phyloP scores from a whole-genome alignment of 768 basidiomycete species.

The Psilocybe tampanensis region DNA sequence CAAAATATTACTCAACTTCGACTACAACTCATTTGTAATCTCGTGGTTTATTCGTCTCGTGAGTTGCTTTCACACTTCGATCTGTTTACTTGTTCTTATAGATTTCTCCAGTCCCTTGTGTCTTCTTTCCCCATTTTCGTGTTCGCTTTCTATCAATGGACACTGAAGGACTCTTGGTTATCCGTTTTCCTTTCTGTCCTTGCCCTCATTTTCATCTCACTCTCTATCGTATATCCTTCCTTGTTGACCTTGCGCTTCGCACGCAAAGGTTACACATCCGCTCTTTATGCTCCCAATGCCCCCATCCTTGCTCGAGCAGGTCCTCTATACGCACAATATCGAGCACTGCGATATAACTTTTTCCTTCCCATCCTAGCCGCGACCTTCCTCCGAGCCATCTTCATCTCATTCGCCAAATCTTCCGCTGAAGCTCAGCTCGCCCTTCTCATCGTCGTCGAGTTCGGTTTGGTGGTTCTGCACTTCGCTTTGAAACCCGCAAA shows the following conservation, averaged over 20 bases:
- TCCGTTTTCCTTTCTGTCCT: conserved; percentile 79
- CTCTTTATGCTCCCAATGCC: conserved; percentile 32
- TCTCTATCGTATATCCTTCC: conserved; percentile 50
- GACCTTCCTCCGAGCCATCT: conserved; percentile 66
- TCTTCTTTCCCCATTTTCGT: conserved; percentile 69
- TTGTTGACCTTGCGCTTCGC: conserved; percentile 52
- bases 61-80: conserved; percentile 27
- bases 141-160: conserved; percentile 91
- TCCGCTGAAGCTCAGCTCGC: conserved; percentile 73
- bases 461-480: conserved; percentile 53
- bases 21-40: conserved; percentile 49
- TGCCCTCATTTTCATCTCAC: conserved; percentile 53
- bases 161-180: conserved; percentile 85
- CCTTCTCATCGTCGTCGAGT: conserved; percentile 66
- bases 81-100: not conserved
- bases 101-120: conserved; percentile 54
- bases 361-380: conserved; percentile 57
- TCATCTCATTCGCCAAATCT: conserved; percentile 66
- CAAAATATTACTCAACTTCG: conserved; percentile 22
- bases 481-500: conserved; percentile 63
- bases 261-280: conserved; percentile 25
- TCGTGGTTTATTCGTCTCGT: conserved; percentile 74
- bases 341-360: conserved; percentile 68
- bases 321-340: conserved; percentile 70
- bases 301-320: conserved; percentile 44